phyloP scores from a whole-genome alignment of 495 filamentous ascomycete genomes.

The Acidiella bohemica region DNA sequence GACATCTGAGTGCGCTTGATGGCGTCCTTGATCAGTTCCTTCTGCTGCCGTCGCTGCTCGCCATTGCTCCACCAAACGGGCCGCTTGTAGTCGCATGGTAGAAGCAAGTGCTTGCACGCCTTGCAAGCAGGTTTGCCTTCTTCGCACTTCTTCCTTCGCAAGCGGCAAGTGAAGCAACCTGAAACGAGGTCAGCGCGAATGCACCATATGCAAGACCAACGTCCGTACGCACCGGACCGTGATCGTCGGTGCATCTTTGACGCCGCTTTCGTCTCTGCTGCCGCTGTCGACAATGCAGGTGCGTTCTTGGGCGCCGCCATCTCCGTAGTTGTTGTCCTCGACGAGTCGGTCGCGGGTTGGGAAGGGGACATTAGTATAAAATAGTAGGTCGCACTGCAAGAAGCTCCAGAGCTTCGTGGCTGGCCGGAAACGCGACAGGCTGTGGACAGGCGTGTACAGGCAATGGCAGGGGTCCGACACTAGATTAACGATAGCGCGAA shows the following conservation, averaged over 20 bases:
- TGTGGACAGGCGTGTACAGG: conserved; percentile 18
- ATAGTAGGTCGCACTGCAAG: conserved; percentile 10
- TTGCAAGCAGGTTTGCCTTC: conserved; percentile 75
- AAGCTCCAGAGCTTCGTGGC: conserved; percentile 12
- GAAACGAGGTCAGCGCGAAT: conserved; percentile 16
- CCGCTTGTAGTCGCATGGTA: conserved; percentile 89
- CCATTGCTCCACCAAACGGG: conserved; percentile 95
- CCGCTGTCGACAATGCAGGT: conserved; percentile 37
- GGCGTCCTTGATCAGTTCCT: conserved; percentile 90
- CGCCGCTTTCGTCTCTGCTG: conserved; percentile 38
- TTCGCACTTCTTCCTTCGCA: conserved; percentile 96
- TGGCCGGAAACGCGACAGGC: conserved; percentile 14
- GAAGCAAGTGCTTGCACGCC: conserved; percentile 75
- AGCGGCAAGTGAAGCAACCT: conserved; percentile 96
- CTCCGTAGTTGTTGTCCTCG: conserved; percentile 27
- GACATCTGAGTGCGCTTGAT: conserved; percentile 92
- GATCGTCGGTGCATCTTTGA: conserved; percentile 80
- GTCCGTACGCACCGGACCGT: conserved; percentile 76
- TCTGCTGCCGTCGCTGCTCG: conserved; percentile 69
- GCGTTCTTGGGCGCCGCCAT: conserved; percentile 31
- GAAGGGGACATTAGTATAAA: conserved; percentile 20
- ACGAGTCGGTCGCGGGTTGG: conserved; percentile 12
- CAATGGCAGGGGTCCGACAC: conserved; percentile 19
- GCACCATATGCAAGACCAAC: conserved; percentile 14
- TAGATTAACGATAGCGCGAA: conserved; percentile 32